A percentile compares a stretch with the other conserved stretches of the same genome.
phyloP scores from a whole-genome alignment of 2,329 filamentous ascomycete species.

The Raffaelea ambrosiae region DNA sequence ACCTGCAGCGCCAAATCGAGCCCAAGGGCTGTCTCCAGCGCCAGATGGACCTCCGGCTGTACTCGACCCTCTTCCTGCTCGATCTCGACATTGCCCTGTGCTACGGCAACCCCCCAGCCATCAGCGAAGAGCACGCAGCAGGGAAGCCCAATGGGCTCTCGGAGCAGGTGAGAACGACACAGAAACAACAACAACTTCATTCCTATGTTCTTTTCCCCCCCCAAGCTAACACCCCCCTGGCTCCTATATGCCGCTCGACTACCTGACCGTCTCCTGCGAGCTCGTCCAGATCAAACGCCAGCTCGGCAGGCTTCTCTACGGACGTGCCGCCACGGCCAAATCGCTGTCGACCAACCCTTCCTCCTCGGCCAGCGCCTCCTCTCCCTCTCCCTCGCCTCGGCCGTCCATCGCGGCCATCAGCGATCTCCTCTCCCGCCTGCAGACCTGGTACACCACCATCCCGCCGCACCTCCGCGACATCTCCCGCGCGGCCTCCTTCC shows the following conservation, averaged over 20 bases:
- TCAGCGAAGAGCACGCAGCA: constrained; percentile 14
- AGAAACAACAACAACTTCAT: too few relatives aligned
- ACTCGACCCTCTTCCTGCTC: constrained; percentile 17
- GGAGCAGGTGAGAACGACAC: constrained; percentile 13
- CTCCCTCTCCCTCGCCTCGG: too few relatives aligned
- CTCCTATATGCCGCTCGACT: constrained; percentile 18
- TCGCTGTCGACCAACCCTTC: background rate
- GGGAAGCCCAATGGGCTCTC: constrained; percentile 10
- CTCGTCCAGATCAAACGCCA: constrained; percentile 16
- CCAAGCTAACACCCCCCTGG: constrained; percentile 12
- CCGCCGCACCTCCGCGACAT: constrained; percentile 16
- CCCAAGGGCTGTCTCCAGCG: constrained; percentile 16
- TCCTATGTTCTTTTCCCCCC: background rate
- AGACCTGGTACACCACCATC: constrained; percentile 14
- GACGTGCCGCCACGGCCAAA: background rate
- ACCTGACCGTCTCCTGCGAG: constrained; percentile 15
- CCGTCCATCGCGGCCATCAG: constrained; percentile 13
- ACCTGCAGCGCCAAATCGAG: constrained; percentile 14
- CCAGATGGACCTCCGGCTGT: constrained; percentile 17
- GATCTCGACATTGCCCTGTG: constrained; percentile 18
- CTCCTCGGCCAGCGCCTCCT: background rate
- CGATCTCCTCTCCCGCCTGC: constrained; percentile 11
- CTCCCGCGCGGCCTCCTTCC: constrained; percentile 13
- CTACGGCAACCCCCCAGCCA: constrained; percentile 18
- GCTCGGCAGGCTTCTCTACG: constrained; percentile 13